These are phyloP conservation scores for Akebia trifoliata DNA, from an alignment of 164 flowering plant species.

Conservation along the genomic window DNA sequence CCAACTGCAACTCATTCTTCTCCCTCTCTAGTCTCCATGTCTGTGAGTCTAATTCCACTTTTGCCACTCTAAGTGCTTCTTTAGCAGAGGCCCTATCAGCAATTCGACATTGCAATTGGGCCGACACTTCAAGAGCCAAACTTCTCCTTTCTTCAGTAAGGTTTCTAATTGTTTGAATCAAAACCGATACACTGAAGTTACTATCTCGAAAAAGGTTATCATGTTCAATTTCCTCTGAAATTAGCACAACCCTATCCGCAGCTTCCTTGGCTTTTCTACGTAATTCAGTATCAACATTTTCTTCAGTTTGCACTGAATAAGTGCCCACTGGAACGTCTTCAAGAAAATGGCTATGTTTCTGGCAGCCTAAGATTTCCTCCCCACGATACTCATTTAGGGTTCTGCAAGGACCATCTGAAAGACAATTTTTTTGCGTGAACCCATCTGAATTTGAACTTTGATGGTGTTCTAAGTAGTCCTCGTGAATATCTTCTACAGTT, in stretches of 20 bases:
- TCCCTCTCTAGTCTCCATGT: conserved; percentile 64
- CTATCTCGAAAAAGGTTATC: conserved; percentile 35
- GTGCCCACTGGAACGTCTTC: conserved; percentile 17
- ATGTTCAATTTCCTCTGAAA: conserved; percentile 59
- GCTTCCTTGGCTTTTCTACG: conserved; percentile 51
- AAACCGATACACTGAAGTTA: conserved; percentile 33
- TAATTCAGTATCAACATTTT: conserved; percentile 43
- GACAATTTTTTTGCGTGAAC: conserved; percentile 11
- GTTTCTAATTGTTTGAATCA: conserved; percentile 47
- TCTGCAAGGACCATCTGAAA: conserved; percentile 25
- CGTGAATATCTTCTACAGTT: conserved; percentile 67
- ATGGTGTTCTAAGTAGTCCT: conserved; percentile 30
- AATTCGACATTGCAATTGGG: conserved; percentile 46
- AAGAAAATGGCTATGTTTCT: conserved; percentile 14
- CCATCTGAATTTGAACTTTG: conserved; percentile 29
- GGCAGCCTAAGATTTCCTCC: conserved; percentile 22
- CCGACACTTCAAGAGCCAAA: conserved; percentile 68
- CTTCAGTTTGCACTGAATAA: conserved; percentile 25
- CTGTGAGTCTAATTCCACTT: conserved; percentile 41
- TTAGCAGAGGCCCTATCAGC: conserved; percentile 50
- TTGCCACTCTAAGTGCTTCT: conserved; percentile 44
- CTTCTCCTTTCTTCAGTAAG: conserved; percentile 46
- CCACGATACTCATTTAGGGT: conserved; percentile 16
- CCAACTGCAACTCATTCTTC: conserved; percentile 62
- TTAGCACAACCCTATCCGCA: conserved; percentile 46